Conservation (phyloP, 192 early-diverging fungal genomes). For the Coemansia sp. region DNA sequence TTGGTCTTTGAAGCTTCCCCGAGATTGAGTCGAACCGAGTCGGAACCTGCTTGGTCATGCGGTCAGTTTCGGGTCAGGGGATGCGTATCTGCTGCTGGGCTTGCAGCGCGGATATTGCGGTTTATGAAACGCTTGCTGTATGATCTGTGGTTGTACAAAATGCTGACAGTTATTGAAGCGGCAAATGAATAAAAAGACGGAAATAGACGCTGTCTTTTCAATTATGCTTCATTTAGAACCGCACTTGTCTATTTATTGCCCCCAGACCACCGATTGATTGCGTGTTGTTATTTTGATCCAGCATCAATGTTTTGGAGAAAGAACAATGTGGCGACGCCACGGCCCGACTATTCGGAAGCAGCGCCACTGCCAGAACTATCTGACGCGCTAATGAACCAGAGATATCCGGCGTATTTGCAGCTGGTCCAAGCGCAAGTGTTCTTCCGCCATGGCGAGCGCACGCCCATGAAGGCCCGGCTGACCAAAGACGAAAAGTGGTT, state of each 20-base stretch:
- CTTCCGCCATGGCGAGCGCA: constrained; percentile 48
- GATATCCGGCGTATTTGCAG: constrained; percentile 29
- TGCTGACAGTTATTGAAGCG: no score
- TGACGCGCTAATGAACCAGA: constrained; percentile 16
- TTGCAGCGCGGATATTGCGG: no score
- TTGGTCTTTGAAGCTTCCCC: no score
- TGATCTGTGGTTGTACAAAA: no score
- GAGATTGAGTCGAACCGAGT: no score
- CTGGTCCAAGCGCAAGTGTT: constrained; percentile 47
- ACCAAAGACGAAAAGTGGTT: constrained; percentile 11
- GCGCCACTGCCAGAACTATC: constrained; percentile 30
- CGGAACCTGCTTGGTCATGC: no score
- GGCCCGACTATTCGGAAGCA: constrained; percentile 20
- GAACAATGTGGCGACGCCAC: constrained; percentile 1
- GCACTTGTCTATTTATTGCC: not conserved
- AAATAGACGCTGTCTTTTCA: not conserved
- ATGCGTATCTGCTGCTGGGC: no score
- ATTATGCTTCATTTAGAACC: not conserved
- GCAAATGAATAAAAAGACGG: not conserved
- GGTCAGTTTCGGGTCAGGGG: no score
- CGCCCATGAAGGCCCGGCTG: constrained; percentile 16
- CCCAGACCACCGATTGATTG: not conserved
- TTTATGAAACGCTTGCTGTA: no score
- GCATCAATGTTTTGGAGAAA: constrained; percentile 9
- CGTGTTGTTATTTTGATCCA: not conserved